Percentiles rank a stretch among this genome's conserved stretches.
Evolutionary conservation across 495 filamentous ascomycete species (phyloP).

Genomic region (Lasiosphaeria miniovina): DNA sequence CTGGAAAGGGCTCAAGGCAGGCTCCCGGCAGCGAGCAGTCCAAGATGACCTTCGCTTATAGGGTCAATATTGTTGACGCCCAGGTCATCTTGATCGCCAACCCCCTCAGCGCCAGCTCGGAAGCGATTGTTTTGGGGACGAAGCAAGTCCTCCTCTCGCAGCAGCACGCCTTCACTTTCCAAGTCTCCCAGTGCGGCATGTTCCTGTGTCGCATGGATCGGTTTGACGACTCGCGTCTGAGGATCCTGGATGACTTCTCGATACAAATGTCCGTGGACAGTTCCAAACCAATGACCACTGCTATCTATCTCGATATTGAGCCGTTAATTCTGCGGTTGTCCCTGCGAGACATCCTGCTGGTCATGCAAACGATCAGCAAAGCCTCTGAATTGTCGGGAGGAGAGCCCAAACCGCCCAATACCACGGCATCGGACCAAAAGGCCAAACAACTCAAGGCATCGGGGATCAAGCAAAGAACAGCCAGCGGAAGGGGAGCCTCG

Average conservation of each 20-base stretch:
- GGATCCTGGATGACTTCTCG: constrained; percentile 95
- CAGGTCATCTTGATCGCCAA: constrained; percentile 96
- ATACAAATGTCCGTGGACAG: constrained; percentile 86
- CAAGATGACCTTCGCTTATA: constrained; percentile 77
- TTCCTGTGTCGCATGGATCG: constrained; percentile 98
- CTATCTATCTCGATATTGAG: constrained; percentile 82
- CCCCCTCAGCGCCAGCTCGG: constrained; percentile 80
- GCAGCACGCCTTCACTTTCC: constrained; percentile 89
- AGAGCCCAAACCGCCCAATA: constrained; percentile 42
- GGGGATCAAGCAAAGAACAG: constrained; percentile 58
- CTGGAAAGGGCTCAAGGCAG: constrained; percentile 1
- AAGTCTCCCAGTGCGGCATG: constrained; percentile 92
- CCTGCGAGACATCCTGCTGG: constrained; percentile 88
- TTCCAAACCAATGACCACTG: constrained; percentile 65
- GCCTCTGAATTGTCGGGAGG: constrained; percentile 80
- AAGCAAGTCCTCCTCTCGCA: constrained; percentile 91
- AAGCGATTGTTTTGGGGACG: constrained; percentile 91
- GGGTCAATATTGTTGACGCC: constrained; percentile 90
- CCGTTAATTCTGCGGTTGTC: constrained; percentile 91
- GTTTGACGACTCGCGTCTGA: constrained; percentile 79
- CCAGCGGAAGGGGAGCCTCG: constrained; percentile 62
- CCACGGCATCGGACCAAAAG: constrained; percentile 48
- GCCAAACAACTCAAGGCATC: constrained; percentile 63
- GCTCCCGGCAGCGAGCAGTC: constrained; percentile 32
- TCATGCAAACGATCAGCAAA: constrained; percentile 87